Evolutionary conservation across 129 eudicot genomes (phyloP).

Genomic region (Helichrysum umbraculigerum): DNA sequence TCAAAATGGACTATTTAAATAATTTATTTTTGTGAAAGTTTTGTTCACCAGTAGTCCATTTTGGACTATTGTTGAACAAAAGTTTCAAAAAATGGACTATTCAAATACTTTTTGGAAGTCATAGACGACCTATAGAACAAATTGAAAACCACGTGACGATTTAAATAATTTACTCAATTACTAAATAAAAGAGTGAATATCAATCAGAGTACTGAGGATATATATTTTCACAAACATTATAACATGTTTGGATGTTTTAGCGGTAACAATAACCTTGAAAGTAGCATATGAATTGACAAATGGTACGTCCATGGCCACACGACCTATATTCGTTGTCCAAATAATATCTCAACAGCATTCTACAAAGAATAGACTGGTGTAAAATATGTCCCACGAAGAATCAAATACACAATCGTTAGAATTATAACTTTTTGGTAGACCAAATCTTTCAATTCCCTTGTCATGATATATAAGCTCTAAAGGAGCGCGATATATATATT

Average conservation of each 20-base stretch:
- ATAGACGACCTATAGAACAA: too few species aligned
- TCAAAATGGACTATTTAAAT: too few species aligned
- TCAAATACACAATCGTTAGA: slow-evolving; percentile 17
- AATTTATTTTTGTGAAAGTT: too few species aligned
- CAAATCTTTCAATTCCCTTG: neutral
- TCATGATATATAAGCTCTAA: neutral
- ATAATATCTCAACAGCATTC: slow-evolving; percentile 33
- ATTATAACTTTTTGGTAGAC: neutral
- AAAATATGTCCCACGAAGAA: slow-evolving; percentile 27
- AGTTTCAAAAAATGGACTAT: too few species aligned
- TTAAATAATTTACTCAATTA: too few species aligned
- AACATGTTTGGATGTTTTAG: slow-evolving; percentile 25
- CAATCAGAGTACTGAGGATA: slow-evolving; percentile 8
- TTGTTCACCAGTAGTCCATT: too few species aligned
- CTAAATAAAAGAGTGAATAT: slow-evolving; percentile 1
- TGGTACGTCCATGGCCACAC: slow-evolving; percentile 22
- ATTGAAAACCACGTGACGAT: too few species aligned
- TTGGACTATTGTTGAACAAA: too few species aligned
- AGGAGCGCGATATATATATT: neutral
- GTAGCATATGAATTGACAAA: slow-evolving; percentile 25
- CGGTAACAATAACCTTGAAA: slow-evolving; percentile 23
- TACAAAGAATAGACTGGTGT: slow-evolving; percentile 30
- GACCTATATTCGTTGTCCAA: slow-evolving; percentile 37
- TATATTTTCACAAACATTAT: neutral
- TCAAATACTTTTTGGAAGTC: too few species aligned